These are phyloP conservation scores for Paradendryphiella salina DNA, from an alignment of 2,329 filamentous ascomycete species.

Conservation along the genomic window DNA sequence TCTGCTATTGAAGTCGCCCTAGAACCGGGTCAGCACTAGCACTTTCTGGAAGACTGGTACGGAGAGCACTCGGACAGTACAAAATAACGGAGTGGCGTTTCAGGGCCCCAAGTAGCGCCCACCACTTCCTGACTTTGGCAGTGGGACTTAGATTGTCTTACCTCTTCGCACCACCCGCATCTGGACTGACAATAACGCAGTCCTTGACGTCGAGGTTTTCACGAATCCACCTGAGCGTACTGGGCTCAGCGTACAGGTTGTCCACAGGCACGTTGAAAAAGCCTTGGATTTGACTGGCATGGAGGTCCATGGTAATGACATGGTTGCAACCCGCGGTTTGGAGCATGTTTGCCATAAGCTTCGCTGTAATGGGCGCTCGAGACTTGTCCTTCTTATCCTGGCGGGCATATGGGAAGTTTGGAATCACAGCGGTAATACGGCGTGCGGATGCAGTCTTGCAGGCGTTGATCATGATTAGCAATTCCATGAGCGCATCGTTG, in stretches of 20 bases:
- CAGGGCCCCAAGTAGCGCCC: background rate
- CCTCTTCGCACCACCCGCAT: slow-evolving; percentile 93
- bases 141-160: slow-evolving; percentile 40
- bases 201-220: slow-evolving; percentile 81
- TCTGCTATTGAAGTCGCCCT: slow-evolving; percentile 91
- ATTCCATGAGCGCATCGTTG: slow-evolving; percentile 97
- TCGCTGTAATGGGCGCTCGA: slow-evolving; percentile 93
- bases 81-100: background rate
- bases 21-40: slow-evolving; percentile 19
- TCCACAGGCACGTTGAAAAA: slow-evolving; percentile 87
- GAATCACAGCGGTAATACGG: slow-evolving; percentile 91
- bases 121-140: background rate
- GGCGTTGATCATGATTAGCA: slow-evolving; percentile 97
- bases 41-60: background rate
- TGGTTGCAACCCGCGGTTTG: slow-evolving; percentile 92
- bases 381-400: slow-evolving; percentile 98
- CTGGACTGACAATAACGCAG: slow-evolving; percentile 91
- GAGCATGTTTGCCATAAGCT: slow-evolving; percentile 96
- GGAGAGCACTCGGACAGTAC: slow-evolving; percentile 2
- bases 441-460: slow-evolving; percentile 84
- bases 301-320: slow-evolving; percentile 94
- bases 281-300: slow-evolving; percentile 90
- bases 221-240: slow-evolving; percentile 86
- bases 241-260: slow-evolving; percentile 91
- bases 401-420: slow-evolving; percentile 93